Conservation (phyloP, 2,329 filamentous ascomycete species). For the Colletotrichum spinosum region DNA sequence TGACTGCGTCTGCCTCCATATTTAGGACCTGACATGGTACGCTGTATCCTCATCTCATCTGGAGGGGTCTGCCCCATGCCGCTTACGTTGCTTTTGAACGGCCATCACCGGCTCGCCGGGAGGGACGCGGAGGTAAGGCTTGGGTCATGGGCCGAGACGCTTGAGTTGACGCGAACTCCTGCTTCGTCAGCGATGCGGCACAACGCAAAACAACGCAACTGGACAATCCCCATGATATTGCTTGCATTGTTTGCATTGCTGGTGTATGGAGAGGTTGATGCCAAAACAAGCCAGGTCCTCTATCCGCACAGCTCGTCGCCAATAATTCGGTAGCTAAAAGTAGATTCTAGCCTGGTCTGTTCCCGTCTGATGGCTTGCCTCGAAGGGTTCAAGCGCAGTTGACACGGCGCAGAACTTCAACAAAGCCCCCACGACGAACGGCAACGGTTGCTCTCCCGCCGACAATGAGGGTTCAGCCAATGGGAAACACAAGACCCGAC, state of each 20-base stretch:
- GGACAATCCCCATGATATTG: neutral
- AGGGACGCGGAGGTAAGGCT: neutral
- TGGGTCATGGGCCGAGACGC: no score
- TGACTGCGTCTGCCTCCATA: conserved; percentile 33
- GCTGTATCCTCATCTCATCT: conserved; percentile 19
- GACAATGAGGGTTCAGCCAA: conserved; percentile 3
- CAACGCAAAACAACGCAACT: no score
- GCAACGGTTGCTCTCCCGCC: conserved; percentile 5
- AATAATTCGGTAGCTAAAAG: conserved; percentile 11
- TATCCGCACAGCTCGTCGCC: neutral
- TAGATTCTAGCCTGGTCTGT: conserved; percentile 6
- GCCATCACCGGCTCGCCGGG: conserved; percentile 10
- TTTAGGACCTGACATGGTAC: conserved; percentile 3
- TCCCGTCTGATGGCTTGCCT: conserved; percentile 21
- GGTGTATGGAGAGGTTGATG: neutral
- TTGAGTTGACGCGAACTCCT: no score
- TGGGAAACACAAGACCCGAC: neutral
- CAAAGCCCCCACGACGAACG: conserved; percentile 3
- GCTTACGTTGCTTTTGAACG: conserved; percentile 22
- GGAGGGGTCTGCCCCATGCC: conserved; percentile 12
- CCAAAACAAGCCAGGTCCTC: neutral
- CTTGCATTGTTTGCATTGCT: neutral
- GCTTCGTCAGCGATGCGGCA: no score
- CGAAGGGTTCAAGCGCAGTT: conserved; percentile 17
- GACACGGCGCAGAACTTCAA: conserved; percentile 22